phyloP scores from a whole-genome alignment of 495 filamentous ascomycete genomes.

The Xylaria castorea region DNA sequence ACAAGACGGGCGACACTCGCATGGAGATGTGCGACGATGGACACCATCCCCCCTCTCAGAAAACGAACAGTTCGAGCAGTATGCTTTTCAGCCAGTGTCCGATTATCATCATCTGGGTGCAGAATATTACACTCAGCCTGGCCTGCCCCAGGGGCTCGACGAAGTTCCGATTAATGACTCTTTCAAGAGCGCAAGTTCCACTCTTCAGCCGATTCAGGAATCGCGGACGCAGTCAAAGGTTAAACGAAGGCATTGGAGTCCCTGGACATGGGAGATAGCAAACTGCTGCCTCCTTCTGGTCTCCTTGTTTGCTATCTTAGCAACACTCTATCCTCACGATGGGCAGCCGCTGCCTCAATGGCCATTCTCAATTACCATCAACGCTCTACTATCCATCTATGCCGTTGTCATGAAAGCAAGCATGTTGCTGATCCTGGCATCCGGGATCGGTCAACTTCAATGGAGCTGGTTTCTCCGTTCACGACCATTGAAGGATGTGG shows the following conservation, averaged over 20 bases:
- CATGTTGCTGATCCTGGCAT: slow-evolving; percentile 29
- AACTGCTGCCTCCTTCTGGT: slow-evolving; percentile 4
- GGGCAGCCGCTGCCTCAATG: slow-evolving; percentile 36
- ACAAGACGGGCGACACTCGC: not conserved
- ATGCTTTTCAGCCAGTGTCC: not conserved
- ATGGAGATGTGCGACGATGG: not conserved
- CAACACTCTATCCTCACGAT: slow-evolving; percentile 31
- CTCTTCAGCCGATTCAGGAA: not conserved
- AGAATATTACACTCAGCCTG: slow-evolving; percentile 4
- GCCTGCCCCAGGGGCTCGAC: not conserved
- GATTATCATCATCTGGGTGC: not conserved
- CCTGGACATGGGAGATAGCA: slow-evolving; percentile 19
- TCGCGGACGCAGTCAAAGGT: not conserved
- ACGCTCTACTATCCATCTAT: slow-evolving; percentile 36
- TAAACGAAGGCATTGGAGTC: slow-evolving; percentile 1
- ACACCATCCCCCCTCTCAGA: slow-evolving; percentile 4
- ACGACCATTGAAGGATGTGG: slow-evolving; percentile 32
- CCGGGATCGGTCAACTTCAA: slow-evolving; percentile 34
- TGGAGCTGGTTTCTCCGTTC: slow-evolving; percentile 34
- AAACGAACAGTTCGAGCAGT: slow-evolving; percentile 6
- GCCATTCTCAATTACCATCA: slow-evolving; percentile 37
- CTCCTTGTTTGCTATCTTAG: slow-evolving; percentile 25
- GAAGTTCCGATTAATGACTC: not conserved
- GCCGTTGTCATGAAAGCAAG: slow-evolving; percentile 34
- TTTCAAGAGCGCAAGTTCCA: not conserved